These are phyloP conservation scores for Ephemerocybe angulata DNA, from an alignment of 768 basidiomycete species.

Conservation along the genomic window DNA sequence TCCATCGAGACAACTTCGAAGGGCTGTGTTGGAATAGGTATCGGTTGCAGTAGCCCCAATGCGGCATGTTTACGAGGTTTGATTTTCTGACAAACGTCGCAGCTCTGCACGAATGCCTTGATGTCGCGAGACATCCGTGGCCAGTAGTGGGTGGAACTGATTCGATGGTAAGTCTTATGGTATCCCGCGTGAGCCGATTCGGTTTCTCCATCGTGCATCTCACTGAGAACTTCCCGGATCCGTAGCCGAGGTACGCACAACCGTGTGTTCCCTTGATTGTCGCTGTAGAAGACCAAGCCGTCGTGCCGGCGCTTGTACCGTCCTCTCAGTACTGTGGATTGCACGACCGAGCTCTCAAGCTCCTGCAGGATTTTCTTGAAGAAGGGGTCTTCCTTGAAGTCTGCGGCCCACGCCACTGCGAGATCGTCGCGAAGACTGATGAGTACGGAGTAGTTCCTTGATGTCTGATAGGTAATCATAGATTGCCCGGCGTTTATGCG, in stretches of 20 bases:
- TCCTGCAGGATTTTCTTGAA: background rate
- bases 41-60: constrained; percentile 29
- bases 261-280: constrained; percentile 17
- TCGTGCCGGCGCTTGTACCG: background rate
- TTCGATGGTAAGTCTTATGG: constrained; percentile 20
- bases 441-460: no score
- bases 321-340: fast-evolving
- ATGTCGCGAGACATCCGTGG: constrained; percentile 24
- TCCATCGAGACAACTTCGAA: background rate
- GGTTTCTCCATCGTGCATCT: constrained; percentile 19
- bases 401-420: no score
- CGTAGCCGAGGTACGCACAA: constrained; percentile 25
- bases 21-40: constrained; percentile 21
- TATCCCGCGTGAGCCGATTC: constrained; percentile 29
- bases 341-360: background rate
- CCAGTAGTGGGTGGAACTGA: constrained; percentile 27
- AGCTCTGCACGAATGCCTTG: constrained; percentile 18
- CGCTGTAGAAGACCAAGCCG: constrained; percentile 20
- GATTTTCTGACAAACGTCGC: constrained; percentile 26
- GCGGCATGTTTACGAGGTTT: constrained; percentile 16
- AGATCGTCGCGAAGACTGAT: no score
- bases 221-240: constrained; percentile 16
- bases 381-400: no score
- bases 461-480: no score
- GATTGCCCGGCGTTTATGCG: no score